Evolutionary conservation across 2,329 filamentous ascomycete species (phyloP), one percentile per base, ranked within the genome.

Genomic region (Colletotrichum scovillei): DNA sequence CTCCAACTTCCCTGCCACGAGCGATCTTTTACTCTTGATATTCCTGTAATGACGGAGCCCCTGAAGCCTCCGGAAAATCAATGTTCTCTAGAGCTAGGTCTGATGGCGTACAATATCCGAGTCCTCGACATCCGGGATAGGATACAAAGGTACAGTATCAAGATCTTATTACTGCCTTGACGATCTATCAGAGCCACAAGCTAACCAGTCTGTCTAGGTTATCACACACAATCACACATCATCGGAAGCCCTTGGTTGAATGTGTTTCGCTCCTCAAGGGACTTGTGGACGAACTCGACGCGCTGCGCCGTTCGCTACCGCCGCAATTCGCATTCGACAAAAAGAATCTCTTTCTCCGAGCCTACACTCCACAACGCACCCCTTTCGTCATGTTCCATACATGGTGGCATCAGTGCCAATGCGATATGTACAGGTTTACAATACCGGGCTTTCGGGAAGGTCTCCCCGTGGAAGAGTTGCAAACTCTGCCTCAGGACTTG

Each of bases 361-460:
- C 77, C 0, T 78, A 76, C 16, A 76, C 76, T 0, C 75, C 75
- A 5, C 76, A 74, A 1, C 64, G 77, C 8, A 78, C 76, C 0
- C 67, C 77, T 0, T 78, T 75, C 3, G 35, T 78, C 9, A 78
- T 78, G 77, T 60, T 78, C 0, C 77, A 78, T 30, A 74, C 75
- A n/a, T 78, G 77, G 77, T 78, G 76, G 76, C 77, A 78, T 53
- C 77, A 78, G 26, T 74, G 75, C 0, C 77, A 78, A 14, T 78
- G 77, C 53, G 77, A 78, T 22, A 72, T 78, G 4, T 78, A 76
- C 26, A 73, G 77, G 2, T 78, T 78, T 8, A 73, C 76, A 0
- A 77, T 78, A 1, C 77, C 77, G 0, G 77, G 67, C 2, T 67
- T 74, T 28, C 63, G 72, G 2, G 72, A 74, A 53, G 72, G 72